Evolutionary conservation across 2,329 filamentous ascomycete genomes (phyloP).

Genomic region (Tricladium varicosporioides): DNA sequence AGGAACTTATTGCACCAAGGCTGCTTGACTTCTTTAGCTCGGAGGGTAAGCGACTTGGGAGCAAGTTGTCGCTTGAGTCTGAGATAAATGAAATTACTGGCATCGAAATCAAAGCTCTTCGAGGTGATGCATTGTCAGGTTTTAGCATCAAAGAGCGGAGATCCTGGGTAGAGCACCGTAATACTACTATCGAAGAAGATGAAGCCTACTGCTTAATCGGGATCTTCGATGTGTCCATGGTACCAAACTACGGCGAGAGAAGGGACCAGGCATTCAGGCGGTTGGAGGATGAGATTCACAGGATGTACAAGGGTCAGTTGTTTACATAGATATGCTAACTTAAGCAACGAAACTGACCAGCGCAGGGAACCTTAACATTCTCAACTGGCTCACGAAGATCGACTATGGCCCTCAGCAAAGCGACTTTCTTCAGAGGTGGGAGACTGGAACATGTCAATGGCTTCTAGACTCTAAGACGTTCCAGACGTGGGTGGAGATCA

Average conservation of each 20-base stretch:
- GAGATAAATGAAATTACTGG: slow-evolving; percentile 16
- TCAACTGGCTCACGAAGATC: slow-evolving; percentile 39
- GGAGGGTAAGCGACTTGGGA: slow-evolving; percentile 16
- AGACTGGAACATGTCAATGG: slow-evolving; percentile 14
- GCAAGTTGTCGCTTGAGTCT: slow-evolving; percentile 14
- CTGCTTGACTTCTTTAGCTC: slow-evolving; percentile 14
- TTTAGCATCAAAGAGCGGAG: slow-evolving; percentile 38
- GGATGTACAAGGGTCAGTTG: slow-evolving; percentile 10
- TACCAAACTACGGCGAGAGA: slow-evolving; percentile 40
- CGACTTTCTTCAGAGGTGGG: slow-evolving; percentile 31
- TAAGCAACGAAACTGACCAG: no score
- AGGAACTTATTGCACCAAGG: slow-evolving; percentile 19
- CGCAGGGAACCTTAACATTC: no score
- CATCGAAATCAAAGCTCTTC: slow-evolving; percentile 16
- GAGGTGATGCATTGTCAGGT: slow-evolving; percentile 33
- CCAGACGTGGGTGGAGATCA: slow-evolving; percentile 6
- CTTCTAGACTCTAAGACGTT: slow-evolving; percentile 12
- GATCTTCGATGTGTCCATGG: slow-evolving; percentile 43
- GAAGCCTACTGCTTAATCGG: slow-evolving; percentile 44
- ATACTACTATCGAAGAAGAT: slow-evolving; percentile 39
- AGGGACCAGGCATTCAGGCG: not conserved
- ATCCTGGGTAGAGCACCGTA: slow-evolving; percentile 40
- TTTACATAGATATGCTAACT: no score
- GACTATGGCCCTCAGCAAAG: slow-evolving; percentile 39
- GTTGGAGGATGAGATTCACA: slow-evolving; percentile 12